A percentile compares a stretch with the other conserved stretches of the same genome.
Evolutionary conservation across 2,329 filamentous ascomycete genomes (phyloP).

Genomic region (Ophiostoma pallidulum): DNA sequence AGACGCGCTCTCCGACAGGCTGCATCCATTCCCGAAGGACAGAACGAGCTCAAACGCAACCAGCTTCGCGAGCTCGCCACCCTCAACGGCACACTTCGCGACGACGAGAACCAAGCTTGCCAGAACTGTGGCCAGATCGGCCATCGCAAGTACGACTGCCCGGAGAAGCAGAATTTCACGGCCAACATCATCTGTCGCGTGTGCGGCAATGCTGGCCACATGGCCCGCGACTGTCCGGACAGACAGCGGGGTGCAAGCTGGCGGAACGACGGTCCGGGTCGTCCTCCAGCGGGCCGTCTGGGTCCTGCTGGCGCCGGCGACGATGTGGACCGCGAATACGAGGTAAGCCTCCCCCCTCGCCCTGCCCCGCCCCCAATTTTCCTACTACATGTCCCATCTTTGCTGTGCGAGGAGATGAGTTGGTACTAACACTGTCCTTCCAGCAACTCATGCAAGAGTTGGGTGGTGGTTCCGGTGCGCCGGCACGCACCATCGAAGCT

Average conservation of each 20-base stretch:
- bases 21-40: slow-evolving; percentile 94
- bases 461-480: slow-evolving; percentile 62
- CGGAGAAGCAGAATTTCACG: slow-evolving; percentile 96
- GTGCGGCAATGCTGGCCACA: slow-evolving; percentile 95
- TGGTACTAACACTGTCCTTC: slow-evolving; percentile 46
- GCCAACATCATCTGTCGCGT: slow-evolving; percentile 98
- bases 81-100: slow-evolving; percentile 96
- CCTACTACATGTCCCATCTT: no score
- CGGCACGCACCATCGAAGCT: slow-evolving; percentile 79
- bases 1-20: slow-evolving; percentile 47
- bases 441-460: slow-evolving; percentile 95
- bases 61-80: slow-evolving; percentile 95
- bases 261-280: slow-evolving; percentile 64
- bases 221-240: slow-evolving; percentile 96
- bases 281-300: slow-evolving; percentile 53
- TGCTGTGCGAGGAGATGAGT: no score
- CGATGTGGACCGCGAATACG: slow-evolving; percentile 86
- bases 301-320: slow-evolving; percentile 56
- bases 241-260: slow-evolving; percentile 82
- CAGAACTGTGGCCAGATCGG: slow-evolving; percentile 99
- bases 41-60: slow-evolving; percentile 98
- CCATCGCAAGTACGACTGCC: slow-evolving; percentile 97
- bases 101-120: slow-evolving; percentile 98
- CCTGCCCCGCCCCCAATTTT: no score
- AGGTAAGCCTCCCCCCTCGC: slow-evolving; percentile 49